These are phyloP conservation scores for Lyophyllum decastes DNA, from an alignment of 768 basidiomycete species.

Conservation along the genomic window DNA sequence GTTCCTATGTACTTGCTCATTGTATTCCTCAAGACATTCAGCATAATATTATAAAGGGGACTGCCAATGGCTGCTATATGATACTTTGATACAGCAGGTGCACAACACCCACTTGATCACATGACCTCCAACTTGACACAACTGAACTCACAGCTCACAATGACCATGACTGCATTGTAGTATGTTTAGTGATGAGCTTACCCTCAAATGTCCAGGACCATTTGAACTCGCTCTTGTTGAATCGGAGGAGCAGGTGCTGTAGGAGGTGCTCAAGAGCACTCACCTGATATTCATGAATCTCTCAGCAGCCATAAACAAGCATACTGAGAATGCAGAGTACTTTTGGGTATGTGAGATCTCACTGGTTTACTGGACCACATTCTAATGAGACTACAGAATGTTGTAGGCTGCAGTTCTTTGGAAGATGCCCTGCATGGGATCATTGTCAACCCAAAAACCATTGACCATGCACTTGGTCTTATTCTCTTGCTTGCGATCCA, in stretches of 20 bases:
- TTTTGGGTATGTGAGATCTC: constrained; percentile 57
- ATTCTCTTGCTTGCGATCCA: constrained; percentile 67
- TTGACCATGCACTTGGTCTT: constrained; percentile 63
- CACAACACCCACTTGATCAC: too few relatives aligned
- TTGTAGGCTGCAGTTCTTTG: constrained; percentile 68
- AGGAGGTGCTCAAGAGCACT: constrained; percentile 50
- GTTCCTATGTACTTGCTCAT: too few relatives aligned
- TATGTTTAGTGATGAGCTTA: constrained; percentile 75
- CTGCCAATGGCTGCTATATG: too few relatives aligned
- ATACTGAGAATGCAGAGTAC: constrained; percentile 57
- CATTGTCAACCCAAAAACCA: constrained; percentile 44
- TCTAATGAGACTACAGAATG: constrained; percentile 33
- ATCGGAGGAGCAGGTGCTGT: constrained; percentile 36
- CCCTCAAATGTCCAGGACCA: constrained; percentile 57
- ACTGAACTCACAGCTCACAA: too few relatives aligned
- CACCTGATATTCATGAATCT: constrained; percentile 65
- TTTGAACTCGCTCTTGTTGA: constrained; percentile 30
- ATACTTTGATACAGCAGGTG: too few relatives aligned
- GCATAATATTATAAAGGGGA: too few relatives aligned
- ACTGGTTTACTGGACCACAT: neutral
- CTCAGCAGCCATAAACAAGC: constrained; percentile 61
- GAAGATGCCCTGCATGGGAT: constrained; percentile 59
- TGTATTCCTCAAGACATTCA: too few relatives aligned
- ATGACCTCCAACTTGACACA: too few relatives aligned
- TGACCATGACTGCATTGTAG: too few relatives aligned